Evolutionary conservation across 371 early-diverging fungal genomes (phyloP).

Genomic region (Mortierella polycephala): DNA sequence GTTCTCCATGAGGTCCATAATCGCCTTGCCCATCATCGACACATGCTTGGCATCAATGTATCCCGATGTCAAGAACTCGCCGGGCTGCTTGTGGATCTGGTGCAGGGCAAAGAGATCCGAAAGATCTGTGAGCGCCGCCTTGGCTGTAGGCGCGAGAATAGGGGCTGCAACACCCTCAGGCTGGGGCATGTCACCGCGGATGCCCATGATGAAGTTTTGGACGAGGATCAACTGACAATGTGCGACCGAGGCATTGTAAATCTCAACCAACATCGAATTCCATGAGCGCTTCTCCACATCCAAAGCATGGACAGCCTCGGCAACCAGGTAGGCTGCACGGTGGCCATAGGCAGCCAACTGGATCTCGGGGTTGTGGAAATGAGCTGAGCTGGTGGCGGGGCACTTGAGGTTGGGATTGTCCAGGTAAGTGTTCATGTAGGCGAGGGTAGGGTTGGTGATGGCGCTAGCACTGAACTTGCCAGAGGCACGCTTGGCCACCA

Average conservation of each 20-base stretch:
- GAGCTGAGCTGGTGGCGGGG: slow-evolving; percentile 48
- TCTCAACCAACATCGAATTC: slow-evolving; percentile 77
- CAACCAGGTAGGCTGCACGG: slow-evolving; percentile 70
- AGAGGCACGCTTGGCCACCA: slow-evolving; percentile 55
- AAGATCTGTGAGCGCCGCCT: slow-evolving; percentile 66
- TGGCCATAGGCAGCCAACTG: slow-evolving; percentile 74
- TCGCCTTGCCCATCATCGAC: slow-evolving; percentile 61
- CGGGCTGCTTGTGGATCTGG: slow-evolving; percentile 73
- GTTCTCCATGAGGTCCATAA: slow-evolving; percentile 63
- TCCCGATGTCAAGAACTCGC: slow-evolving; percentile 72
- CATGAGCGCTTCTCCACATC: slow-evolving; percentile 71
- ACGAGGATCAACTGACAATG: slow-evolving; percentile 70
- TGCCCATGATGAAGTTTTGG: slow-evolving; percentile 62
- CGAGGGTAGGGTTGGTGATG: slow-evolving; percentile 63
- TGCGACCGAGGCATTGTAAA: slow-evolving; percentile 71
- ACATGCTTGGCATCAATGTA: slow-evolving; percentile 63
- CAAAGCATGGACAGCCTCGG: slow-evolving; percentile 67
- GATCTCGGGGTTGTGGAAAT: slow-evolving; percentile 69
- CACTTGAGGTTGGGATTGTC: slow-evolving; percentile 59
- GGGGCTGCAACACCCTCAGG: slow-evolving; percentile 68
- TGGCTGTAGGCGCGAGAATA: slow-evolving; percentile 64
- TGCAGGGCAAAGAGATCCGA: slow-evolving; percentile 71
- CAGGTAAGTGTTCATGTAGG: slow-evolving; percentile 65
- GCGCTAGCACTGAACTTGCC: slow-evolving; percentile 61
- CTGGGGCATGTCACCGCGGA: slow-evolving; percentile 62